Percentiles rank a stretch among this genome's conserved stretches.
Evolutionary conservation across 1,284 basidiomycete species (phyloP).

Genomic region (Violaceomyces palustris): DNA sequence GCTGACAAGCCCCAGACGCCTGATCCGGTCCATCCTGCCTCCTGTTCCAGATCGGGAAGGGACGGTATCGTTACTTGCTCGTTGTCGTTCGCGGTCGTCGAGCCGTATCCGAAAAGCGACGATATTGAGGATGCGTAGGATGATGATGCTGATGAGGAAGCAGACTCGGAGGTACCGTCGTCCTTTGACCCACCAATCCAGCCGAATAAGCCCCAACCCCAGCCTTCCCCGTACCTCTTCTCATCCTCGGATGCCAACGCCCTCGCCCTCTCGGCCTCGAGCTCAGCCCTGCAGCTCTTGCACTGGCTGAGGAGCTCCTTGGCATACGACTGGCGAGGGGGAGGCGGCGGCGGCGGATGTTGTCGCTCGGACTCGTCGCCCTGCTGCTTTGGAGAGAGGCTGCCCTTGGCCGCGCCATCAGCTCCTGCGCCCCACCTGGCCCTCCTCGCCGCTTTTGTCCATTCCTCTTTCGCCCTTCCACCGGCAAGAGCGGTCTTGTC

Average conservation of each 20-base stretch:
- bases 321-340: constrained; percentile 44
- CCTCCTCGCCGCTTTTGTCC: constrained; percentile 46
- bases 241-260: not conserved
- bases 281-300: constrained; percentile 38
- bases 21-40: constrained; percentile 50
- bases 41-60: constrained; percentile 27
- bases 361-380: not conserved
- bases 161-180: not conserved
- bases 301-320: constrained; percentile 49
- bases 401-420: too few relatives aligned
- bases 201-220: constrained; percentile 8
- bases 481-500: constrained; percentile 45
- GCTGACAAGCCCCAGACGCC: constrained; percentile 50
- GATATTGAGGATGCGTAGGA: constrained; percentile 12
- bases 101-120: constrained; percentile 19
- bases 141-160: constrained; percentile 3
- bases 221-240: constrained; percentile 1
- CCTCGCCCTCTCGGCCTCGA: constrained; percentile 14
- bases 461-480: constrained; percentile 48
- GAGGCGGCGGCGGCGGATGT: constrained; percentile 21
- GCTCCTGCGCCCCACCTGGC: constrained; percentile 48
- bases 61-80: constrained; percentile 2
- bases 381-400: constrained; percentile 14
- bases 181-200: constrained; percentile 22
- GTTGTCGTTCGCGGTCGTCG: too few relatives aligned